Evolutionary conservation across 179 eudicot genomes (phyloP).

Genomic region (Nepenthes alata): DNA sequence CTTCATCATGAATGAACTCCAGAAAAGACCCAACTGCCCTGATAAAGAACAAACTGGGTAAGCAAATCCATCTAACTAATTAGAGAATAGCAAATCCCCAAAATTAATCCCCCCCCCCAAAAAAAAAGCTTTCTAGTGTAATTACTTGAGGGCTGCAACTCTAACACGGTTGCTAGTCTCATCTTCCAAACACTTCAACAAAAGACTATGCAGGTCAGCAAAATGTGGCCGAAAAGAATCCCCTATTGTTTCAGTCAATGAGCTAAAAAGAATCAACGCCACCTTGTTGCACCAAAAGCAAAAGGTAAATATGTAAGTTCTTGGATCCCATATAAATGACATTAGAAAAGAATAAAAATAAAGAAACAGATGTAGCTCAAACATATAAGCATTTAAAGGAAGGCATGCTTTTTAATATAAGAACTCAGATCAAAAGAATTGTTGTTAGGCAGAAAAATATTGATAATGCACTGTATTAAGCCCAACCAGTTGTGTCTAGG

Average conservation of each 20-base stretch:
- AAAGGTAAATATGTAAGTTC: background rate
- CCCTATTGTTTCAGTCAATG: constrained; percentile 93
- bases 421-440: too few species aligned
- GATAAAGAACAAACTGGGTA: constrained; percentile 11
- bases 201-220: constrained; percentile 68
- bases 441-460: too few species aligned
- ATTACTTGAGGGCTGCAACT: constrained; percentile 95
- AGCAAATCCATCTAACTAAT: background rate
- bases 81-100: too few species aligned
- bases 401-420: too few species aligned
- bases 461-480: too few species aligned
- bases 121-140: background rate
- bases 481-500: too few species aligned
- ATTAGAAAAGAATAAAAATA: too few species aligned
- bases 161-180: constrained; percentile 88
- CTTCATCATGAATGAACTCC: constrained; percentile 76
- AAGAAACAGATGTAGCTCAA: too few species aligned
- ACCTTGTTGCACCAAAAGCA: constrained; percentile 38
- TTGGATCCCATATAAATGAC: too few species aligned
- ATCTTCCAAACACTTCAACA: constrained; percentile 81
- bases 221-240: constrained; percentile 79
- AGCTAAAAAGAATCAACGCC: constrained; percentile 91
- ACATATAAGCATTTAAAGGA: too few species aligned
- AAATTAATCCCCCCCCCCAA: too few species aligned
- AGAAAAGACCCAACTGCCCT: constrained; percentile 97